Conservation (phyloP, 75 land plant species). For the Azolla pinnata region DNA sequence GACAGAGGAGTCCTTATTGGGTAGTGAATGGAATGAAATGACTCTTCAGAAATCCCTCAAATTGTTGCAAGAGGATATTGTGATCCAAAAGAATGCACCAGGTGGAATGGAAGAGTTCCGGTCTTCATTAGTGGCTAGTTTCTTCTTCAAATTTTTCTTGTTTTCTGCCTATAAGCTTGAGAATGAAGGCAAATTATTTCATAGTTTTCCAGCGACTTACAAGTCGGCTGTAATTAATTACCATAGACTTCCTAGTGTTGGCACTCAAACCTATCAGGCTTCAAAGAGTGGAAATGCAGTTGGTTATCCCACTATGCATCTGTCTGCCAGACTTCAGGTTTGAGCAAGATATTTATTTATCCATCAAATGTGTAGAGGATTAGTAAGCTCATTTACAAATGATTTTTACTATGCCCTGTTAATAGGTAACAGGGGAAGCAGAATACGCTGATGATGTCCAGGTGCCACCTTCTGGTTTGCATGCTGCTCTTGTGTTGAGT, state of each 20-base stretch:
- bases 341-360: background rate
- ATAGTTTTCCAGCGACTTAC: conserved; percentile 39
- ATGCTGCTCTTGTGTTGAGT: conserved; percentile 80
- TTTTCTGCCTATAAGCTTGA: conserved; percentile 55
- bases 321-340: conserved; percentile 84
- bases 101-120: conserved; percentile 97
- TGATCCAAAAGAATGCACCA: conserved; percentile 71
- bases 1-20: conserved; percentile 59
- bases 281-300: conserved; percentile 55
- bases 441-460: conserved; percentile 85
- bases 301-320: conserved; percentile 75
- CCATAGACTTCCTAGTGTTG: conserved; percentile 36
- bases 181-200: conserved; percentile 23
- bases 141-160: conserved; percentile 86
- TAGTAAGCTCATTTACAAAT: background rate
- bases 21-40: conserved; percentile 56
- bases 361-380: background rate
- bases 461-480: conserved; percentile 58
- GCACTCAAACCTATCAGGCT: conserved; percentile 63
- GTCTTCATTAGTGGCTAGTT: conserved; percentile 64
- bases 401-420: conserved; percentile 4
- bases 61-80: conserved; percentile 45
- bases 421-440: conserved; percentile 90
- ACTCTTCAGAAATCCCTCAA: conserved; percentile 41
- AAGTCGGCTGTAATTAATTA: conserved; percentile 54